phyloP scores from a whole-genome alignment of 805 yeast species.

The Starmerella ratchasimensis region DNA sequence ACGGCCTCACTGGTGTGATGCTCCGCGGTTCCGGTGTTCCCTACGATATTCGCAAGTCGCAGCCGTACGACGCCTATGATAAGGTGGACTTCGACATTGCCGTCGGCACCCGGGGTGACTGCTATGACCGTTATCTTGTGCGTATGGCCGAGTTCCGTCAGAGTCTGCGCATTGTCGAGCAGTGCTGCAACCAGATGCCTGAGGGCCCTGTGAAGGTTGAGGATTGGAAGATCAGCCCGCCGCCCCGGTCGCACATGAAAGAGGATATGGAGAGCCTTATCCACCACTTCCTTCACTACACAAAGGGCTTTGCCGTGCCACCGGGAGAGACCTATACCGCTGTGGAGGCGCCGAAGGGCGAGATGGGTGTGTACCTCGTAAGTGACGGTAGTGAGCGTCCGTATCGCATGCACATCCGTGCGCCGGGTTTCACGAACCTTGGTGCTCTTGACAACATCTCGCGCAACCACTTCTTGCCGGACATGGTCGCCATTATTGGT shows the following conservation, averaged over 20 bases:
- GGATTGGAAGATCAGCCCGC: conserved; percentile 74
- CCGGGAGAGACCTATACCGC: conserved; percentile 85
- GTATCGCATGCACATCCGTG: conserved; percentile 81
- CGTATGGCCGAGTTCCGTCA: conserved; percentile 91
- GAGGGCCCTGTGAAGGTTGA: conserved; percentile 85
- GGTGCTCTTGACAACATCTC: conserved; percentile 80
- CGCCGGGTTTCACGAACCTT: conserved; percentile 87
- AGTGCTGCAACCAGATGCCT: conserved; percentile 83
- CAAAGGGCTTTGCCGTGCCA: conserved; percentile 81
- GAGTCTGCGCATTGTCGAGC: conserved; percentile 75
- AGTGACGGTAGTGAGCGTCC: conserved; percentile 86
- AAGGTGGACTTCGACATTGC: conserved; percentile 75
- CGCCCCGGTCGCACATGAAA: conserved; percentile 70
- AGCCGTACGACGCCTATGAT: conserved; percentile 84
- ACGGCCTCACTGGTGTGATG: conserved; percentile 75
- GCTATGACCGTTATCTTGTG: conserved; percentile 76
- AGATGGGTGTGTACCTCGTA: conserved; percentile 81
- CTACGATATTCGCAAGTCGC: conserved; percentile 70
- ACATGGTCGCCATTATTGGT: conserved; percentile 87
- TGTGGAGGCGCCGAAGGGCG: conserved; percentile 91
- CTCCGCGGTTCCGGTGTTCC: conserved; percentile 84
- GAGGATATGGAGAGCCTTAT: conserved; percentile 86
- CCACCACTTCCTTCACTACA: conserved; percentile 75
- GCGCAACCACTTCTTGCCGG: conserved; percentile 77
- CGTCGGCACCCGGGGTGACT: conserved; percentile 78